Evolutionary conservation across 768 basidiomycete species (phyloP).

Genomic region (Trichaptum fuscoviolaceum): DNA sequence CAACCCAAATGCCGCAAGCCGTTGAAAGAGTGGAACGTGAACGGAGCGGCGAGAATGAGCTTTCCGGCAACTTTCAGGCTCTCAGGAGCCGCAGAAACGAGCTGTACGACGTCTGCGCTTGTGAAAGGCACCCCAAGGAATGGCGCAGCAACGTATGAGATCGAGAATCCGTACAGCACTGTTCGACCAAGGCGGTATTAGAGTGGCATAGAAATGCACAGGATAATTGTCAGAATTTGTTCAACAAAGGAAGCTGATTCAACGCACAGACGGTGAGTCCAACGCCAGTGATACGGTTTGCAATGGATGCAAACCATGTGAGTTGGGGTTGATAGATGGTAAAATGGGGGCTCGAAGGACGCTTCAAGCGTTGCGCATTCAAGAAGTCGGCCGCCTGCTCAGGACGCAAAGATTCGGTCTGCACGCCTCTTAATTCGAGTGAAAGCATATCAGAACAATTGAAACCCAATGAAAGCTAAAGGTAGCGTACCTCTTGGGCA

Average conservation of each 20-base stretch:
- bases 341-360: conserved; percentile 93
- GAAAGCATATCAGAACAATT: background rate
- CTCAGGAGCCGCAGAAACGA: conserved; percentile 66
- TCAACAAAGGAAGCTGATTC: conserved; percentile 6
- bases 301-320: conserved; percentile 85
- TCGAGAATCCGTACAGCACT: conserved; percentile 87
- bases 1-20: conserved; percentile 87
- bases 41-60: conserved; percentile 75
- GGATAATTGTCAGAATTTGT: conserved; percentile 4
- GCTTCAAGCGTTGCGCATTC: conserved; percentile 80
- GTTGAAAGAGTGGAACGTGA: conserved; percentile 88
- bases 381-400: conserved; percentile 58
- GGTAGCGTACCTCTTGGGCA: conserved; percentile 16
- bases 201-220: conserved; percentile 3
- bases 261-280: conserved; percentile 72
- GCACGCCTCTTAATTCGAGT: conserved; percentile 38
- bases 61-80: conserved; percentile 75
- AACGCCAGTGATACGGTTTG: conserved; percentile 80
- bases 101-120: conserved; percentile 69
- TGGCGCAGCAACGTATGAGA: conserved; percentile 82
- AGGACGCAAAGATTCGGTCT: conserved; percentile 62
- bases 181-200: conserved; percentile 2
- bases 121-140: conserved; percentile 58
- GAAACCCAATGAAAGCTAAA: conserved; percentile 3
- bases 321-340: conserved; percentile 96